Base-by-base conservation (phyloP, 1,284 basidiomycete species). In the Tilletia setariae region DNA sequence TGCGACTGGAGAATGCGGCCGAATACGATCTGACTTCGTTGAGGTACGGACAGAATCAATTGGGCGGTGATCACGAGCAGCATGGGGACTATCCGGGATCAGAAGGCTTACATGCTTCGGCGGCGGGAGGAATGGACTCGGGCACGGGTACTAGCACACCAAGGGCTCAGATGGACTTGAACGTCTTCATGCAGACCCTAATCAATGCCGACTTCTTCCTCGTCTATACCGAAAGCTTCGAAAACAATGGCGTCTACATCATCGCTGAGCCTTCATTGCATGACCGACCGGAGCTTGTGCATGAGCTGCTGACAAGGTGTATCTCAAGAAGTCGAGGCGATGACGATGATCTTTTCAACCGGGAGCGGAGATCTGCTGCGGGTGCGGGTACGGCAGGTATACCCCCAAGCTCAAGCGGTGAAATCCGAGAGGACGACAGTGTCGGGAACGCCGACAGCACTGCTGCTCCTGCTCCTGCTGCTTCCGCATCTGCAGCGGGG, bases 181-280 rank as follows among this genome's bases (percentile, higher is more conserved):
- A 92, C 69, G 84, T 86, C 2, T 91, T 98, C 82, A 90, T 98
- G 71, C 86, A 89, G 23, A 87, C 87, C 13, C 86, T 99, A 19
- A 89, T 93, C 46, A 88, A 90, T 56, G 90, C 93, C 3, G 93
- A 92, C 75, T 95, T 98, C 82, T 92, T 96, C 84, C 88, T 99
- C 68, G 92, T 98, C 46, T 96, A 96, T 83, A 97, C 94, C 0
- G 88, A 91, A 72, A 87, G 87, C 1, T 91, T 91, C 79, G 94
- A 97, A 82, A 90, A 91, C 76, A 90, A 95, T 30, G 94, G 94
- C 13, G 90, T 91, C n/a, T 98, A 98, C 82, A 89, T 98, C 72
- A 86, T 98, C 67, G 96, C 93, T 11, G 90, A 93, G 43, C 88
- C 86, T 1, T 87, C 88, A n/a, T 86, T 98, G 30, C 90, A 89